phyloP scores from a whole-genome alignment of 352 stramenopile species.

The Phytopythium aichiense region DNA sequence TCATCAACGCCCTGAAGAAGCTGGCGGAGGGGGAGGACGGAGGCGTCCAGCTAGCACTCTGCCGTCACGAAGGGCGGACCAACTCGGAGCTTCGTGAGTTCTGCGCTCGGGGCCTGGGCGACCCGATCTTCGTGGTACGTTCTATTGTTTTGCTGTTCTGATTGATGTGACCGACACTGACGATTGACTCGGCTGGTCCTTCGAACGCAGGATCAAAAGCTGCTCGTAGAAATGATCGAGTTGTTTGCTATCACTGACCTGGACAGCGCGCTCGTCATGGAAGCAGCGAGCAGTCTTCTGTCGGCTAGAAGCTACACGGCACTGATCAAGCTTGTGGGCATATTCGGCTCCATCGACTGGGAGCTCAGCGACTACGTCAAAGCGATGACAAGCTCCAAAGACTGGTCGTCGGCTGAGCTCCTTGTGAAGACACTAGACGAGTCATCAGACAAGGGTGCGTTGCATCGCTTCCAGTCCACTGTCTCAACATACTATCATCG shows the following conservation, averaged over 20 bases:
- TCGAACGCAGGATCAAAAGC: constrained; percentile 39
- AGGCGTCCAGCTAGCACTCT: not conserved
- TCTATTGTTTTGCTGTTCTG: not conserved
- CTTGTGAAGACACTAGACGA: constrained; percentile 37
- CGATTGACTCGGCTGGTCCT: not conserved
- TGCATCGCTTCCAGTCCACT: not conserved
- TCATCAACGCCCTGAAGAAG: constrained; percentile 51
- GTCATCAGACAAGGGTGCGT: constrained; percentile 13
- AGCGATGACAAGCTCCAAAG: constrained; percentile 42
- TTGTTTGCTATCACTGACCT: constrained; percentile 39
- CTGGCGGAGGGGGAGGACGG: constrained; percentile 12
- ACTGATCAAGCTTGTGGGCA: constrained; percentile 39
- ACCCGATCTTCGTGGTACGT: constrained; percentile 15
- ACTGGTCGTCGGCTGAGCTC: constrained; percentile 58
- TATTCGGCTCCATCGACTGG: constrained; percentile 35
- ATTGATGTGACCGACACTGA: not conserved
- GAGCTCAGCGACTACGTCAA: constrained; percentile 32
- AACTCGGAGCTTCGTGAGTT: constrained; percentile 28
- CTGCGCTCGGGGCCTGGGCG: constrained; percentile 19
- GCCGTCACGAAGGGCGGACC: constrained; percentile 12
- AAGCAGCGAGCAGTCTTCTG: constrained; percentile 20
- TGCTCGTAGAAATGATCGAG: constrained; percentile 56
- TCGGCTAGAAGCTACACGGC: constrained; percentile 41
- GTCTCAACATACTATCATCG: not conserved
- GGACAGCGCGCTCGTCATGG: constrained; percentile 9